A percentile compares a stretch with the other conserved stretches of the same genome.
Evolutionary conservation across 2,329 filamentous ascomycete genomes (phyloP).

Genomic region (Calonectria ilicicola): DNA sequence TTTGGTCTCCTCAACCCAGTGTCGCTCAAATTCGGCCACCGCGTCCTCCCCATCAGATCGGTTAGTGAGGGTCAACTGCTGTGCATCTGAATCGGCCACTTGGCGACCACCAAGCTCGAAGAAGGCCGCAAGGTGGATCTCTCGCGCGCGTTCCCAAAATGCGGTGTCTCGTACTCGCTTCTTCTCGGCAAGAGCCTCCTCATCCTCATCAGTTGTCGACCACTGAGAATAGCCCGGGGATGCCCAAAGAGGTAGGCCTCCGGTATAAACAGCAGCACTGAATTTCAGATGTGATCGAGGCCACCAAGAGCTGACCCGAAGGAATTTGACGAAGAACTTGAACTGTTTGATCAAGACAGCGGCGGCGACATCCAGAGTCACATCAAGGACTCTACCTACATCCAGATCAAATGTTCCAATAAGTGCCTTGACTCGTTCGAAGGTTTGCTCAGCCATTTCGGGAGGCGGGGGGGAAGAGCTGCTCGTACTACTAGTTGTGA

Average conservation of each 20-base stretch:
- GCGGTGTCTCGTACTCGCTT: slow-evolving; percentile 75
- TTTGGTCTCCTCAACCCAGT: slow-evolving; percentile 85
- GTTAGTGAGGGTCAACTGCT: slow-evolving; percentile 55
- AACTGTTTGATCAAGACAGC: slow-evolving; percentile 93
- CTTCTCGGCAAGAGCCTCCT: slow-evolving; percentile 64
- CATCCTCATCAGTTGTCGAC: slow-evolving; percentile 76
- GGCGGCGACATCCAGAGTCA: slow-evolving; percentile 94
- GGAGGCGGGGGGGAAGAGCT: slow-evolving; percentile 78
- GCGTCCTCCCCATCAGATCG: slow-evolving; percentile 54
- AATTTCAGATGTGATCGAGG: slow-evolving; percentile 71
- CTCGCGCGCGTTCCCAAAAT: slow-evolving; percentile 86
- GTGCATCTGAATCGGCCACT: slow-evolving; percentile 69
- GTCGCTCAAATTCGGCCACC: slow-evolving; percentile 68
- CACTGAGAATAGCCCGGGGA: slow-evolving; percentile 76
- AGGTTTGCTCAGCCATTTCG: slow-evolving; percentile 85
- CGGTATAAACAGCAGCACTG: slow-evolving; percentile 59
- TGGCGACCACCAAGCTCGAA: slow-evolving; percentile 87
- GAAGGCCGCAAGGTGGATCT: slow-evolving; percentile 84
- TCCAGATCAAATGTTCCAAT: slow-evolving; percentile 98
- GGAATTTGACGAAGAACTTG: slow-evolving; percentile 93
- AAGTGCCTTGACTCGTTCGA: slow-evolving; percentile 91
- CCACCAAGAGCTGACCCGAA: slow-evolving; percentile 97
- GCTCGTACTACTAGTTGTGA: slow-evolving; percentile 87
- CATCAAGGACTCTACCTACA: slow-evolving; percentile 92
- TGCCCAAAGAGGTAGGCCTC: slow-evolving; percentile 88